Base-by-base conservation (phyloP, 495 filamentous ascomycete genomes). In the Neurospora cerealis region DNA sequence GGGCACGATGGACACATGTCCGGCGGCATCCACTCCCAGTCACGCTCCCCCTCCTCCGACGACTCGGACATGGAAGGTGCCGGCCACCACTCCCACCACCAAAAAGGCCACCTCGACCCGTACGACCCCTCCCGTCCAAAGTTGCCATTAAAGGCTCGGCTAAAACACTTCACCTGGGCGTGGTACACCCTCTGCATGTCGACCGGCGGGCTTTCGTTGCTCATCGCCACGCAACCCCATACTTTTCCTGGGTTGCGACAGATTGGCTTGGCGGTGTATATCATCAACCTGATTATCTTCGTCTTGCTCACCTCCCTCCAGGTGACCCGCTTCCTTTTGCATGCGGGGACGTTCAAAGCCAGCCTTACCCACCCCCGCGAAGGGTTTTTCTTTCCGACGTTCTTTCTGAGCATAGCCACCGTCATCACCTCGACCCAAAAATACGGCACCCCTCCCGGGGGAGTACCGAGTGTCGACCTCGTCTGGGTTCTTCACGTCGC, bases 161-260 rank as follows among this genome's bases (percentile, higher is more conserved):
- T 92, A 11, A 84, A 85, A 40, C 91, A 92, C 79, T 92, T 92
- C 80, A 93, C 91, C 34, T 92, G 89, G 89, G 90, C 90, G 32
- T 92, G 90, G 87, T 93, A 90, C 80, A 91, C 89, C 10, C 79
- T 90, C 44, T 88, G 86, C 60, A 93, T 93, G 91, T 87, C 89
- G 42, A 90, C 88, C 2, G 91, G 91, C 39, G 91, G 90, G 0
- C 78, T 93, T 1, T 87, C 91, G 15, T 83, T 92, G 10, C 82
- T 92, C 24, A 83, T 93, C 69, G 81, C 79, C 69, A 83, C 83
- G 62, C 85, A 89, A 40, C 91, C 90, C 4, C 86, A 90, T 76
- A 78, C 81, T 15, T 92, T 92, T 80, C 74, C 77, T 3, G 90
- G 90, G 17, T 81, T 92, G 5, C 80, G 80, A 13, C 82, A 86